These are phyloP conservation scores for Colletotrichum eremochloae DNA, from an alignment of 2,329 filamentous ascomycete genomes.

Conservation along the genomic window DNA sequence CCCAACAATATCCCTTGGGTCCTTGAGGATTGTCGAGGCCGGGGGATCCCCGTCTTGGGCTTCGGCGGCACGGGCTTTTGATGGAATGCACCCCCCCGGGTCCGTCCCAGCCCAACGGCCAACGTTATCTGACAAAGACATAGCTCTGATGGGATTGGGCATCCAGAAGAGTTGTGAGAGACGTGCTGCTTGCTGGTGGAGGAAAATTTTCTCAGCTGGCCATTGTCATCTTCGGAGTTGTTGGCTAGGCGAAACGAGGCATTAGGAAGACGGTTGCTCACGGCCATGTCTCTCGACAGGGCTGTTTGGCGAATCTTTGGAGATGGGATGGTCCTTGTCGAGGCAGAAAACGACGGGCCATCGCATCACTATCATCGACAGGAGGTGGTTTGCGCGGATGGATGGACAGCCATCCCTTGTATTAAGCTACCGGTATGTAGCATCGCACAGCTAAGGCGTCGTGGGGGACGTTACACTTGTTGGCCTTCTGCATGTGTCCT, in stretches of 20 bases:
- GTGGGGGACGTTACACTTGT: constrained; percentile 30
- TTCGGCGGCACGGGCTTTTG: constrained; percentile 11
- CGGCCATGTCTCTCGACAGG: constrained; percentile 20
- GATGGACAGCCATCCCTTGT: constrained; percentile 29
- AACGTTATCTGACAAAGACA: constrained; percentile 14
- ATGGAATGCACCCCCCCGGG: constrained; percentile 13
- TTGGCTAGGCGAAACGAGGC: not conserved
- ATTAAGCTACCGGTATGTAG: constrained; percentile 5
- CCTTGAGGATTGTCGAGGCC: constrained; percentile 10
- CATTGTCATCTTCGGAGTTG: not conserved
- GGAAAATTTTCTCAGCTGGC: not conserved
- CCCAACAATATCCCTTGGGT: constrained; percentile 14
- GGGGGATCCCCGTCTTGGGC: constrained; percentile 39
- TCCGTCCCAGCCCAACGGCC: constrained; percentile 26
- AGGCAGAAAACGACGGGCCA: not conserved
- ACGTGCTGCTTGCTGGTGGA: not conserved
- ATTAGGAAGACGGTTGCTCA: no score
- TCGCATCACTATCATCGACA: constrained; percentile 6
- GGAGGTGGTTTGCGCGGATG: constrained; percentile 5
- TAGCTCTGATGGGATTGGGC: constrained; percentile 7
- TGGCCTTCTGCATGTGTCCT: constrained; percentile 1
- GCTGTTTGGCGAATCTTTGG: constrained; percentile 33
- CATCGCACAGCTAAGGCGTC: constrained; percentile 24
- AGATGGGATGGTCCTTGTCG: constrained; percentile 34
- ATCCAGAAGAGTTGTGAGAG: not conserved